phyloP scores from a whole-genome alignment of 2,329 filamentous ascomycete species.

The Dichotomopilus funicola region DNA sequence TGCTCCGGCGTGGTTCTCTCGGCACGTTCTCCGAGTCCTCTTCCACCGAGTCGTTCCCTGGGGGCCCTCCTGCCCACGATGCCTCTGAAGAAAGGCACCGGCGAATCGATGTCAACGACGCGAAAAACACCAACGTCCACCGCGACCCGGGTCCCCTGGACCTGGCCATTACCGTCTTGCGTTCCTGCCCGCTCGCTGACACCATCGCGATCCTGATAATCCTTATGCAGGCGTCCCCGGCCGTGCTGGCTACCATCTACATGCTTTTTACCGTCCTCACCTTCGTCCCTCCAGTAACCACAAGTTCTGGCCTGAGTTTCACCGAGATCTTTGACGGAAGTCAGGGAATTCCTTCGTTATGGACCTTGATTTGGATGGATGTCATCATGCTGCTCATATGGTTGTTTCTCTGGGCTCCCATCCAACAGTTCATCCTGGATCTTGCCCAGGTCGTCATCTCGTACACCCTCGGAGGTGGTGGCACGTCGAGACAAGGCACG shows the following conservation, averaged over 20 bases:
- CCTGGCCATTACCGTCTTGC: conserved; percentile 77
- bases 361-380: conserved; percentile 79
- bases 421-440: conserved; percentile 83
- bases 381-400: conserved; percentile 75
- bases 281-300: conserved; percentile 77
- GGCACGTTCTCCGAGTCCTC: conserved; percentile 50
- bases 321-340: conserved; percentile 88
- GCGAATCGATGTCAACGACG: conserved; percentile 63
- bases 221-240: conserved; percentile 83
- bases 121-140: conserved; percentile 61
- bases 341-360: conserved; percentile 76
- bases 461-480: conserved; percentile 79
- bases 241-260: conserved; percentile 82
- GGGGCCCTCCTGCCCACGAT: conserved; percentile 29
- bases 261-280: conserved; percentile 88
- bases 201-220: conserved; percentile 96
- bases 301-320: conserved; percentile 72
- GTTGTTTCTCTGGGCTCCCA: conserved; percentile 79
- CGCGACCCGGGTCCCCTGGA: conserved; percentile 67
- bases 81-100: conserved; percentile 44
- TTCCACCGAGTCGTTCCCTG: conserved; percentile 43
- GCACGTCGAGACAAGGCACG: conserved; percentile 59
- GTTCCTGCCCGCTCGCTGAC: conserved; percentile 84
- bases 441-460: conserved; percentile 91
- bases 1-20: conserved; percentile 42